A percentile compares a stretch with the other conserved stretches of the same genome.
Evolutionary conservation across 371 early-diverging fungal genomes (phyloP).

Genomic region (Batkoa obscura): DNA sequence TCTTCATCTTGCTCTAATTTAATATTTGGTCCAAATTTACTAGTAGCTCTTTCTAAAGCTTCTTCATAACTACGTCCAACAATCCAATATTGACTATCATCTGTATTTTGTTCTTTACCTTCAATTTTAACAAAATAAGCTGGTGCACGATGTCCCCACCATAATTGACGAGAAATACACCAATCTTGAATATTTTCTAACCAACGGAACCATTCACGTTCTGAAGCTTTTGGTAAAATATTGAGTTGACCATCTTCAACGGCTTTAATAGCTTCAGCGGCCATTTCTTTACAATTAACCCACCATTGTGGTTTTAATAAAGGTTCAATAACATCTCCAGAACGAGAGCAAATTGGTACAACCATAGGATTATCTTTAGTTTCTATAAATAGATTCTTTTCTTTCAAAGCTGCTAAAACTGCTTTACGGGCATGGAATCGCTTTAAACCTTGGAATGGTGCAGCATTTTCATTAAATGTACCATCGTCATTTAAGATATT

Average conservation of each 20-base stretch:
- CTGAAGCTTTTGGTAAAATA: conserved; percentile 79
- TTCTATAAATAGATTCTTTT: conserved; percentile 70
- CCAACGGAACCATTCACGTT: conserved; percentile 95
- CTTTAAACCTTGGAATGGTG: conserved; percentile 72
- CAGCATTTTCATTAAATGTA: conserved; percentile 75
- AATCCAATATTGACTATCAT: conserved; percentile 66
- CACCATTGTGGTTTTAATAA: conserved; percentile 99
- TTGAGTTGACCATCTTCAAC: conserved; percentile 69
- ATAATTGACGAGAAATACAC: conserved; percentile 98
- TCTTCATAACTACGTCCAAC: conserved; percentile 65
- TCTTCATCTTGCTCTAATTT: conserved; percentile 79
- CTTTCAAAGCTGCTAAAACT: conserved; percentile 73
- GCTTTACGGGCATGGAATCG: conserved; percentile 93
- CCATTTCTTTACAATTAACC: conserved; percentile 88
- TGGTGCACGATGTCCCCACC: conserved; percentile 99
- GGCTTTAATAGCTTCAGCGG: conserved; percentile 67
- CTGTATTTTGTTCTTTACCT: conserved; percentile 30
- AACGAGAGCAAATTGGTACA: conserved; percentile 86
- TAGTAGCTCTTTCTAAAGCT: conserved; percentile 51
- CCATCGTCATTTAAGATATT: conserved; percentile 94
- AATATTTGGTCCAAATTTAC: conserved; percentile 42
- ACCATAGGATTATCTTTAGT: conserved; percentile 83
- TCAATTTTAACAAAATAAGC: conserved; percentile 85
- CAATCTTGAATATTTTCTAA: conserved; percentile 93
- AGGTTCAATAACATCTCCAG: conserved; percentile 96